These are phyloP conservation scores for Eucalyptus grandis DNA, from an alignment of 345 rosid genomes.

Conservation along the genomic window DNA sequence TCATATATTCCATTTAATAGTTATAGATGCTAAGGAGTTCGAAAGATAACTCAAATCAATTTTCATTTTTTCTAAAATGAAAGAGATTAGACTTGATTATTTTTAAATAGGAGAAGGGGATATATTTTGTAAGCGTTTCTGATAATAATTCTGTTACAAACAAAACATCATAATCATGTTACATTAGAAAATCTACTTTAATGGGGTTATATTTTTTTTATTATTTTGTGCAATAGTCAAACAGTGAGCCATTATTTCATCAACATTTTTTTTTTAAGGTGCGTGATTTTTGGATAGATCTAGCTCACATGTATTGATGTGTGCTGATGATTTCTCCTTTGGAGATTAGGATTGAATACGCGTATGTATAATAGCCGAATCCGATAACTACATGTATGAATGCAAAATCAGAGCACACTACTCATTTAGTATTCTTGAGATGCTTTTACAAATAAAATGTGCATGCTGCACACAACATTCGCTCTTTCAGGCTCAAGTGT, in stretches of 20 bases:
- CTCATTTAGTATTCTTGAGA: neutral
- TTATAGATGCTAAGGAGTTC: accelerated
- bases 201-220: neutral
- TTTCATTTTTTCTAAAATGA: neutral
- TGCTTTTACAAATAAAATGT: too few relatives aligned
- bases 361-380: neutral
- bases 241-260: neutral
- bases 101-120: neutral
- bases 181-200: neutral
- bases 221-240: neutral
- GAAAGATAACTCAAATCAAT: neutral
- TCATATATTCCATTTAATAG: neutral
- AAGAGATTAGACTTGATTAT: neutral
- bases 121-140: too few relatives aligned
- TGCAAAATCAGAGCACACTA: neutral
- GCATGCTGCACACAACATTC: neutral
- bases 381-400: too few relatives aligned
- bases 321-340: neutral
- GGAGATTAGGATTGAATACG: neutral
- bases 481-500: neutral
- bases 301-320: neutral
- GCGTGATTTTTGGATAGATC: neutral
- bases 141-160: accelerated
- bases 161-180: neutral
- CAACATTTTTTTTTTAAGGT: neutral